Evolutionary conservation across 257 asterid species (phyloP).

Genomic region (Phtheirospermum japonicum): DNA sequence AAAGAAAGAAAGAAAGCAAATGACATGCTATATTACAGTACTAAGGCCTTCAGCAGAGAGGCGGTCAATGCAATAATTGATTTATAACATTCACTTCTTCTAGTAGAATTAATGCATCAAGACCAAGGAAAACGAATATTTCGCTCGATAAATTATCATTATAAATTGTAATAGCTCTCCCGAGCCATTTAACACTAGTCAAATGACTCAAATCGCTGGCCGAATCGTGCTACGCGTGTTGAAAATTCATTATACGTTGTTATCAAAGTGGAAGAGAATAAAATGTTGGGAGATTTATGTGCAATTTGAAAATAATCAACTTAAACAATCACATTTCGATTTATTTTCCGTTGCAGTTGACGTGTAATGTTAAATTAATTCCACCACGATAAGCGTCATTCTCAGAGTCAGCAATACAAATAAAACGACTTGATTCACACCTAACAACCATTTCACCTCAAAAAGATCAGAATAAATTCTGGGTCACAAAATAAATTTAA

Average conservation of each 20-base stretch:
- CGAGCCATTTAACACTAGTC: background rate
- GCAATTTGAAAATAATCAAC: background rate
- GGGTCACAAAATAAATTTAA: background rate
- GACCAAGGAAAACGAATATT: too few relatives aligned
- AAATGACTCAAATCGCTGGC: background rate
- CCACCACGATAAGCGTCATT: constrained; percentile 2
- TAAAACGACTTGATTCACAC: background rate
- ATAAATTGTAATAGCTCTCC: background rate
- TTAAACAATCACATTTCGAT: background rate
- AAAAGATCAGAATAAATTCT: constrained; percentile 7
- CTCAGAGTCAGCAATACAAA: background rate
- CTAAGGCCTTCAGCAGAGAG: too few relatives aligned
- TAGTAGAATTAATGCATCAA: too few relatives aligned
- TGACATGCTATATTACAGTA: too few relatives aligned
- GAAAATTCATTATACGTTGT: background rate
- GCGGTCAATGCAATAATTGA: too few relatives aligned
- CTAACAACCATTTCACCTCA: constrained; percentile 5
- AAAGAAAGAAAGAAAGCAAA: too few relatives aligned
- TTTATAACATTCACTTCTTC: too few relatives aligned
- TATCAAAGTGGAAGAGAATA: background rate
- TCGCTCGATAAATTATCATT: background rate
- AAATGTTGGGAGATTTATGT: background rate
- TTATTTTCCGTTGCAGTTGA: background rate
- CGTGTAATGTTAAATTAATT: background rate
- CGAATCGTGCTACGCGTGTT: background rate